Percentiles rank a stretch among this genome's conserved stretches.
Evolutionary conservation across 176 grass and related monocot genomes (phyloP).

Genomic region (Aegilops umbellulata): DNA sequence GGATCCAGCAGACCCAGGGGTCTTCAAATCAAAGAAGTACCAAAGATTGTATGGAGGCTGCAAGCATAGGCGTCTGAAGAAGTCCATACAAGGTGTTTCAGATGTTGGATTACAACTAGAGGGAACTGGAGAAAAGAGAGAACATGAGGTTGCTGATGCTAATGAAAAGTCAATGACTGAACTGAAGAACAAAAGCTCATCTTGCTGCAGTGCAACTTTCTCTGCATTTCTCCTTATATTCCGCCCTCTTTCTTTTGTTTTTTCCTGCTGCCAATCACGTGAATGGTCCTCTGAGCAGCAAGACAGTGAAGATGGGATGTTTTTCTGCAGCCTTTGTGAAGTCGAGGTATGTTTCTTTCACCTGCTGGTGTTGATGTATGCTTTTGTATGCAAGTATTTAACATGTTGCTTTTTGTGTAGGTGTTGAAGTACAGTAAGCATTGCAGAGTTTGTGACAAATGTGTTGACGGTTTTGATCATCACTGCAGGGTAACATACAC

Average conservation of each 20-base stretch:
- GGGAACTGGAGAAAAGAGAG: slow-evolving; percentile 40
- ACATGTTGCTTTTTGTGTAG: slow-evolving; percentile 30
- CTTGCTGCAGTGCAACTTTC: slow-evolving; percentile 44
- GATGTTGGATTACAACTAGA: slow-evolving; percentile 34
- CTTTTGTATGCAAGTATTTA: slow-evolving; percentile 16
- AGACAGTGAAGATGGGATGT: slow-evolving; percentile 85
- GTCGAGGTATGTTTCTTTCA: slow-evolving; percentile 65
- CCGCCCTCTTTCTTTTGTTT: slow-evolving; percentile 58
- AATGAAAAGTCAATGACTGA: slow-evolving; percentile 42
- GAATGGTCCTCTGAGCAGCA: slow-evolving; percentile 83
- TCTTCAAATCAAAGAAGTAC: slow-evolving; percentile 97
- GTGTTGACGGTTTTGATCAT: slow-evolving; percentile 99
- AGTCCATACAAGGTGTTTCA: slow-evolving; percentile 36
- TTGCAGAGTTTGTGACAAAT: slow-evolving; percentile 99
- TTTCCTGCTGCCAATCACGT: slow-evolving; percentile 64
- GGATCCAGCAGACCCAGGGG: slow-evolving; percentile 82
- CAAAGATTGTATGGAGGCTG: slow-evolving; percentile 54
- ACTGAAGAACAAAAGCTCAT: slow-evolving; percentile 48
- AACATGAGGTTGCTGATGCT: slow-evolving; percentile 8
- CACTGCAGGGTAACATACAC: slow-evolving; percentile 81
- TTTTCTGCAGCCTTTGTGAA: slow-evolving; percentile 97
- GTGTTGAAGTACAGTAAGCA: slow-evolving; percentile 98
- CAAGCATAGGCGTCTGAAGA: slow-evolving; percentile 35
- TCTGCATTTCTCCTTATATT: slow-evolving; percentile 56
- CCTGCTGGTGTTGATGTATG: slow-evolving; percentile 1